These are phyloP conservation scores for Monilinia aucupariae DNA, from an alignment of 2,329 filamentous ascomycete species.

Conservation along the genomic window DNA sequence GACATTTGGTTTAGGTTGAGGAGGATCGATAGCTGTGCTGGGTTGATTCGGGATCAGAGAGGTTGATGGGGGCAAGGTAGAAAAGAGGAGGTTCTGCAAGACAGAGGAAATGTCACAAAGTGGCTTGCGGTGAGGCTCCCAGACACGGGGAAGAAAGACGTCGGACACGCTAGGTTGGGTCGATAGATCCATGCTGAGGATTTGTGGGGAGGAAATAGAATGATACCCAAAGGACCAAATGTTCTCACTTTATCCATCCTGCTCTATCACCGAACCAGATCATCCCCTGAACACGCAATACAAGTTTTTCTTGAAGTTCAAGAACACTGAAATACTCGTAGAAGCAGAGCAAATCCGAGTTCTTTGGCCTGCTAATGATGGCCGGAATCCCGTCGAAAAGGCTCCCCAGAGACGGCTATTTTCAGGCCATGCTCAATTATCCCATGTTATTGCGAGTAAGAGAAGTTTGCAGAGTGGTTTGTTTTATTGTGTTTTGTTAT, in stretches of 20 bases:
- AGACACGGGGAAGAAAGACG: neutral
- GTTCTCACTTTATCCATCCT: neutral
- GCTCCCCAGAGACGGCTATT: too few species aligned
- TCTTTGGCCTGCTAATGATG: too few species aligned
- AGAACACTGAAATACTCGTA: too few species aligned
- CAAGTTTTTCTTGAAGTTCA: neutral
- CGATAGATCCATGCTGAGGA: neutral
- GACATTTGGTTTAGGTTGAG: slow-evolving; percentile 65
- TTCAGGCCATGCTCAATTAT: too few species aligned
- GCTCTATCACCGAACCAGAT: neutral
- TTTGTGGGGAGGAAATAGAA: neutral
- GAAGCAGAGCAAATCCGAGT: neutral
- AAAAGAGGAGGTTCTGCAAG: neutral
- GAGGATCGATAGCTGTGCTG: neutral
- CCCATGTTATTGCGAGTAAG: too few species aligned
- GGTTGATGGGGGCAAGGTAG: neutral
- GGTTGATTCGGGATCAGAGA: neutral
- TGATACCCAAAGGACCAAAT: neutral
- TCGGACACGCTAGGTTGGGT: too few species aligned
- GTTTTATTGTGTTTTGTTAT: too few species aligned
- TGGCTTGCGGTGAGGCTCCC: neutral
- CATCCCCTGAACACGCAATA: neutral
- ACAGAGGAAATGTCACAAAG: neutral
- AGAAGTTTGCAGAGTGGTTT: too few species aligned
- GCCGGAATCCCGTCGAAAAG: too few species aligned